Conservation (phyloP, 192 early-diverging fungal genomes). For the Coemansia sp. region DNA sequence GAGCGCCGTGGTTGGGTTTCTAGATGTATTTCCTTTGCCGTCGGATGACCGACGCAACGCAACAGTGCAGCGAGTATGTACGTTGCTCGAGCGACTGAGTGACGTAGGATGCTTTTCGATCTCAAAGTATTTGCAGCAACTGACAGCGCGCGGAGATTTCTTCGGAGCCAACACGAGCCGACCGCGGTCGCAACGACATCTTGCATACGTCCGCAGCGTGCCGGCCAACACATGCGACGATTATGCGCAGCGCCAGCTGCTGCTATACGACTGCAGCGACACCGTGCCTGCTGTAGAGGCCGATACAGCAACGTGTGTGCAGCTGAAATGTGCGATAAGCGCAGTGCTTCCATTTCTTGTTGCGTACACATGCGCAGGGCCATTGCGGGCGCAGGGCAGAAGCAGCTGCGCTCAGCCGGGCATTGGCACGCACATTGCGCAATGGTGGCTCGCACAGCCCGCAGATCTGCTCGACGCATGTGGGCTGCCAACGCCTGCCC, state of each 20-base stretch:
- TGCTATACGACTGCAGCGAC: constrained; percentile 18
- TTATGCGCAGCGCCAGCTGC: constrained; percentile 22
- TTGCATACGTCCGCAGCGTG: constrained; percentile 24
- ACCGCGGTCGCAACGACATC: constrained; percentile 28
- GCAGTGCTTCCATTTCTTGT: constrained; percentile 16
- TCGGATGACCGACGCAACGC: neutral
- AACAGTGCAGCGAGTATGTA: constrained; percentile 18
- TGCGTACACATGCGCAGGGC: constrained; percentile 23
- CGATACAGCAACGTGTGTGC: neutral
- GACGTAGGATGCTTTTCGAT: constrained; percentile 39
- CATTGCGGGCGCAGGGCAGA: constrained; percentile 8
- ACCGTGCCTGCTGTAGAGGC: neutral
- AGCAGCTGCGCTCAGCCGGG: constrained; percentile 3
- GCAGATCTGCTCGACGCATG: constrained; percentile 15
- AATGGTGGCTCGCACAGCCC: constrained; percentile 30
- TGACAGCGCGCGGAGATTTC: constrained; percentile 45
- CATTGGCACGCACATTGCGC: constrained; percentile 13
- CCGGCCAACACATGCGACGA: neutral
- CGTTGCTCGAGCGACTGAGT: constrained; percentile 34
- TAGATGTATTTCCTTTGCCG: constrained; percentile 29
- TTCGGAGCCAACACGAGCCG: constrained; percentile 10
- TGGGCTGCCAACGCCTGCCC: constrained; percentile 14
- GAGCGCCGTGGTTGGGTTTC: constrained; percentile 24
- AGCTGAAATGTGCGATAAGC: neutral
- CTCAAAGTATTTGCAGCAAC: constrained; percentile 34